Conservation (phyloP, 2,329 filamentous ascomycete species). For the Metarhizium humberi region DNA sequence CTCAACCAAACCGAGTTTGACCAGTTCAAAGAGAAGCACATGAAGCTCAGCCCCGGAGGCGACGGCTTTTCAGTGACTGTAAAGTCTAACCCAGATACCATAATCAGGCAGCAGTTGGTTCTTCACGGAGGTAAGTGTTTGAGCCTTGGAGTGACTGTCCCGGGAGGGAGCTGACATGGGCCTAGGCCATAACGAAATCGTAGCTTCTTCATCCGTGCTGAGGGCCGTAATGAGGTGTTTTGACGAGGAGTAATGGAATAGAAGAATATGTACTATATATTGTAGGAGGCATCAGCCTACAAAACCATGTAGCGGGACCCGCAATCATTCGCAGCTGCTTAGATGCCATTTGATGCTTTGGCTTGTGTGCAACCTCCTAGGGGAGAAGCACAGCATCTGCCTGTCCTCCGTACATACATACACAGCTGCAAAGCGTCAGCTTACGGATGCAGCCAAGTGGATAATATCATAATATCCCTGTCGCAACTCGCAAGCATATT, state of each 20-base stretch:
- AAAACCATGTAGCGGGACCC: no score
- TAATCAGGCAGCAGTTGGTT: conserved; percentile 45
- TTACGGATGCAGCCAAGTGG: no score
- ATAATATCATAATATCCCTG: no score
- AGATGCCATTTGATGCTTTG: no score
- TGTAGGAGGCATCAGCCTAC: no score
- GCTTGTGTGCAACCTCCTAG: no score
- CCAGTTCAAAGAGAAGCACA: conserved; percentile 36
- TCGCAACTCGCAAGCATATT: no score
- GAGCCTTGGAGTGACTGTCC: not conserved
- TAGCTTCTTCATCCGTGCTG: conserved; percentile 54
- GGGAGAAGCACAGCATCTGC: no score
- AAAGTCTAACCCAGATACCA: conserved; percentile 32
- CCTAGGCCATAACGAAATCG: conserved; percentile 60
- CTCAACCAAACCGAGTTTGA: conserved; percentile 28
- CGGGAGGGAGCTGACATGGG: not conserved
- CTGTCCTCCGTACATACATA: no score
- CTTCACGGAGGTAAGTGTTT: conserved; percentile 41
- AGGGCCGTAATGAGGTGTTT: conserved; percentile 60
- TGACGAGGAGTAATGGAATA: conserved; percentile 19
- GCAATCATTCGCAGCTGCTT: no score
- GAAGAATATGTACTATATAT: no score
- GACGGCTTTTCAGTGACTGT: conserved; percentile 40
- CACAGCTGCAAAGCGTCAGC: no score
- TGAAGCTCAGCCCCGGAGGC: conserved; percentile 28